Evolutionary conservation across 2,329 filamentous ascomycete genomes (phyloP), one percentile per base, ranked within the genome.

Genomic region (Fusarium avenaceum): DNA sequence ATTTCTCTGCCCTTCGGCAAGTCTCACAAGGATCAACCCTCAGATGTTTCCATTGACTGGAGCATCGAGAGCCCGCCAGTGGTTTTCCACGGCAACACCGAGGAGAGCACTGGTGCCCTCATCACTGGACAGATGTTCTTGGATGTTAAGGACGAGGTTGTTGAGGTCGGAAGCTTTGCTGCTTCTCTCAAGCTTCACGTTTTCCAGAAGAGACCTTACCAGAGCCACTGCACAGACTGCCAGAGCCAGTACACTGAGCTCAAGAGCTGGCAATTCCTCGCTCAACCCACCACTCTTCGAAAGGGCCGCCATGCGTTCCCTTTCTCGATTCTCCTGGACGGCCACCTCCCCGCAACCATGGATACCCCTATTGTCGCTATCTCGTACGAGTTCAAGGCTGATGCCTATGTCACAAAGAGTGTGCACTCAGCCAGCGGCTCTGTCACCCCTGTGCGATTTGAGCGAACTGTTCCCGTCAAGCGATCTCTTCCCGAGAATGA

Each of bases 51-150:
- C 2, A 74, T 89, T 19, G 79, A 83, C 61, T 87, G 85, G 83
- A 84, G 81, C 72, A 91, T 97, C 67, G 94, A 97, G 82, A 96
- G 92, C 14, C 93, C 94, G 2, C 94, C 94, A 4, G 85, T 95
- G 19, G 87, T 97, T 45, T 90, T 97, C 80, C 92, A 96, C 75
- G 94, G 94, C 66, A 83, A 86, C 24, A 85, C 92, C 1, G 86
- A 89, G 65, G 86, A 87, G 70, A 97, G 94, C 72, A 91, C 90
- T 4, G 95, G 95, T 57, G 93, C 94, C 8, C 83, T 97, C 62
- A 87, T 97, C 50, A 96, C 93, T 1, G 94, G 94, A 30, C 92
- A 93, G 77, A 83, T 98, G 72, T 88, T 90, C 72, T 80, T 98
- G 55, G 84, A 88, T 39, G 87, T 97, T 73, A 86, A 86, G 65